Percentiles rank a stretch among this genome's conserved stretches.
Conservation (phyloP, 129 eudicot species). For the Chrysanthemum makinoi region DNA sequence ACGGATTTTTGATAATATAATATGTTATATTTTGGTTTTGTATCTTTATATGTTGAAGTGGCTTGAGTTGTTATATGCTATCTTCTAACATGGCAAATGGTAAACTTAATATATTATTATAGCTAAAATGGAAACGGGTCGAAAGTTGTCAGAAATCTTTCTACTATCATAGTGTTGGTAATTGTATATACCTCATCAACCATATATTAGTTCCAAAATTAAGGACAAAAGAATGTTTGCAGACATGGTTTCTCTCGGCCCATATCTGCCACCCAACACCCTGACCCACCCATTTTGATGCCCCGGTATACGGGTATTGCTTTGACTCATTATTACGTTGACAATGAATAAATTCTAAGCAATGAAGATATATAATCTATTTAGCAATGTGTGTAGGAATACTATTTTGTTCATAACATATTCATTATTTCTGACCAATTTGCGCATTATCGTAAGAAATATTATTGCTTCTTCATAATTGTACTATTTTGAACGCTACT, state of each 20-base stretch:
- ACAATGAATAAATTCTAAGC: background rate
- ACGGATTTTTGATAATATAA: constrained; percentile 1
- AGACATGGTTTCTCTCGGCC: too few relatives aligned
- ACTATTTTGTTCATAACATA: background rate
- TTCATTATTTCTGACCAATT: background rate
- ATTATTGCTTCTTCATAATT: too few relatives aligned
- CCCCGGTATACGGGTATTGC: background rate
- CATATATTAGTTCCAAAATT: background rate
- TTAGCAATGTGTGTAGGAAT: background rate
- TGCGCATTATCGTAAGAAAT: too few relatives aligned
- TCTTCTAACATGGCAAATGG: background rate
- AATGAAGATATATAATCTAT: background rate
- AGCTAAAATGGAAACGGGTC: background rate
- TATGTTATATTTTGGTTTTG: constrained; percentile 1
- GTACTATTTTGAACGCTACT: too few relatives aligned
- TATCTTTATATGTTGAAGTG: background rate
- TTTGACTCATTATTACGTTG: background rate
- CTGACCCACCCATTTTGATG: too few relatives aligned
- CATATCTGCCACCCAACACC: background rate
- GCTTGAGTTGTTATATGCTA: background rate
- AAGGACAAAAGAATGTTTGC: background rate
- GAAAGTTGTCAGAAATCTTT: background rate
- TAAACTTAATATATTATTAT: background rate
- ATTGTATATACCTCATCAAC: background rate
- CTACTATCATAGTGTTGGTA: background rate